Conservation (phyloP, 2,329 filamentous ascomycete genomes). For the Escovopsis weberi region DNA sequence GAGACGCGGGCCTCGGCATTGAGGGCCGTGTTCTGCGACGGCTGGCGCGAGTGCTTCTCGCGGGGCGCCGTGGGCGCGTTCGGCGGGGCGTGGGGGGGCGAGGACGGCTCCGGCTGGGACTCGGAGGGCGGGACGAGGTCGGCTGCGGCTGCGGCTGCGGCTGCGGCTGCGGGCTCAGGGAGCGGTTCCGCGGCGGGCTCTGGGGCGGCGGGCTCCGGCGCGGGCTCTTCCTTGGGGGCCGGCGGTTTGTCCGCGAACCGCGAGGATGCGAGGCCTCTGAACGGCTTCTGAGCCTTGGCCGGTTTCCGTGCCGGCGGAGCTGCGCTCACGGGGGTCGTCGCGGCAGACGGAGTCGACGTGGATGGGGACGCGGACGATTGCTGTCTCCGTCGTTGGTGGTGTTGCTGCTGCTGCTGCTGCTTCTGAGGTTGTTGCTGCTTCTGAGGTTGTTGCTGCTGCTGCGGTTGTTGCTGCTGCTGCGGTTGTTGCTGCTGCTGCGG, state of each 20-base stretch:
- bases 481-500: background rate
- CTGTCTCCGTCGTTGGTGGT: conserved; percentile 2
- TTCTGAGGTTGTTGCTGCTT: background rate
- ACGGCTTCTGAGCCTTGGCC: conserved; percentile 2
- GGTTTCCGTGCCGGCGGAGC: conserved; percentile 6
- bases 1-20: conserved; percentile 29
- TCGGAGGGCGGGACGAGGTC: background rate
- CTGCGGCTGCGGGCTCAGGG: conserved; percentile 7
- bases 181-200: conserved; percentile 4
- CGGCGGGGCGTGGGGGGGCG: conserved; percentile 14
- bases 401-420: conserved; percentile 4
- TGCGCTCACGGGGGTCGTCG: conserved; percentile 2
- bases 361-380: conserved; percentile 5
- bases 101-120: conserved; percentile 4
- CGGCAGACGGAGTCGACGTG: conserved; percentile 5
- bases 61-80: conserved; percentile 18
- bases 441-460: conserved; percentile 4
- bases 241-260: conserved; percentile 19
- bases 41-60: conserved; percentile 11
- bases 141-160: conserved; percentile 7
- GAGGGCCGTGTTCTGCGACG: conserved; percentile 16
- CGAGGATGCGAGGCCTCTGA: conserved; percentile 16
- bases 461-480: conserved; percentile 1
- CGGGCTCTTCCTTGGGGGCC: conserved; percentile 4
- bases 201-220: conserved; percentile 3